phyloP scores from a whole-genome alignment of 2,329 filamentous ascomycete genomes.

The Pseudopyrenochaeta lycopersici region DNA sequence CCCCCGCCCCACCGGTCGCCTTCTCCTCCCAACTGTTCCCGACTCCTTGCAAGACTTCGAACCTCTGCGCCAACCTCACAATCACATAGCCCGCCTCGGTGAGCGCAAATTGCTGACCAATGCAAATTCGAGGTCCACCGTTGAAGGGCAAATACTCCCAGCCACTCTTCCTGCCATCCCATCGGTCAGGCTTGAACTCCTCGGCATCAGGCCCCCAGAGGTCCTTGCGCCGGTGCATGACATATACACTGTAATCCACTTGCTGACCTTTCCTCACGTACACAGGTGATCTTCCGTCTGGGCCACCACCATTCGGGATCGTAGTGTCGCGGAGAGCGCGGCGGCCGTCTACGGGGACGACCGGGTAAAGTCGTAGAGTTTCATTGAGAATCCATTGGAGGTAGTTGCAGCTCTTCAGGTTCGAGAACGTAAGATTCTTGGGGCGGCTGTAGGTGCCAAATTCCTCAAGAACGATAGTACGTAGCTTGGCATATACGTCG shows the following conservation, averaged over 20 bases:
- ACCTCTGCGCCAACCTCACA: conserved; percentile 38
- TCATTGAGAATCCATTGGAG: conserved; percentile 47
- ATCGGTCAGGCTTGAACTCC: conserved; percentile 47
- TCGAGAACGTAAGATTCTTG: conserved; percentile 51
- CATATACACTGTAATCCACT: conserved; percentile 40
- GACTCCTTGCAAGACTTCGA: conserved; percentile 35
- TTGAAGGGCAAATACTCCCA: conserved; percentile 49
- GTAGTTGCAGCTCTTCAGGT: conserved; percentile 43
- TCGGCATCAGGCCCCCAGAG: conserved; percentile 49
- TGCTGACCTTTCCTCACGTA: conserved; percentile 40
- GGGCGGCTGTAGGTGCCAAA: conserved; percentile 54
- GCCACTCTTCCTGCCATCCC: conserved; percentile 40
- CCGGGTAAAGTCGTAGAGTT: conserved; percentile 44
- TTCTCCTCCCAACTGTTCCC: conserved; percentile 37
- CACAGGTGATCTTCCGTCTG: conserved; percentile 43
- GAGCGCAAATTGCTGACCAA: conserved; percentile 45
- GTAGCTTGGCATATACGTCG: conserved; percentile 41
- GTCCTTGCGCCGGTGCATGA: conserved; percentile 47
- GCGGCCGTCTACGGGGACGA: conserved; percentile 44
- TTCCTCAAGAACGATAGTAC: conserved; percentile 45
- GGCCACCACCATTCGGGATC: conserved; percentile 47
- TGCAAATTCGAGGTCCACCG: conserved; percentile 42
- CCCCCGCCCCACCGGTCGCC: conserved; percentile 35
- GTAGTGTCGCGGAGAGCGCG: conserved; percentile 42
- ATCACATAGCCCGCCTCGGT: conserved; percentile 41